Evolutionary conservation across 495 filamentous ascomycete species (phyloP).

Genomic region (Xylaria acuta): DNA sequence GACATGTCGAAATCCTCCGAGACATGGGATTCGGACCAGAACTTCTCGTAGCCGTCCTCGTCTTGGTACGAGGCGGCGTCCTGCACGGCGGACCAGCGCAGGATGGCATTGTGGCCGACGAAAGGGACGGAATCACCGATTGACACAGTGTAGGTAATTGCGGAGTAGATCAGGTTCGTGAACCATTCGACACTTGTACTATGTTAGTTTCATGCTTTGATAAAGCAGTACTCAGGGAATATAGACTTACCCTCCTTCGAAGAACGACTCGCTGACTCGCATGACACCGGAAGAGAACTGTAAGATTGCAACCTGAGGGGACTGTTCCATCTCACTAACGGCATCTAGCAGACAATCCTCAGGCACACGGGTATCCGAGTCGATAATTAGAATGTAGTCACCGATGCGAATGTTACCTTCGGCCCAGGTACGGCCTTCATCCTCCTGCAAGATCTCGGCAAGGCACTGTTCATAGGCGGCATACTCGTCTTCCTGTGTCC

Average conservation of each 20-base stretch:
- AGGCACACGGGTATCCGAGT: slow-evolving; percentile 73
- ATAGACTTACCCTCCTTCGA: slow-evolving; percentile 59
- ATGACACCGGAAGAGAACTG: slow-evolving; percentile 74
- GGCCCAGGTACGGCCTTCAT: slow-evolving; percentile 69
- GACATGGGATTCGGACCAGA: slow-evolving; percentile 75
- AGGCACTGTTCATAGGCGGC: slow-evolving; percentile 58
- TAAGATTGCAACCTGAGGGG: slow-evolving; percentile 72
- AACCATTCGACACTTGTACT: slow-evolving; percentile 67
- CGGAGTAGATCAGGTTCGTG: slow-evolving; percentile 74
- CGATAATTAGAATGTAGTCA: slow-evolving; percentile 71
- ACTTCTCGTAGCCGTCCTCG: slow-evolving; percentile 63
- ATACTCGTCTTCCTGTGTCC: slow-evolving; percentile 60
- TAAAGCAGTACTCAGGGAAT: neutral
- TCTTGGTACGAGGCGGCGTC: slow-evolving; percentile 56
- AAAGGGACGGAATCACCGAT: slow-evolving; percentile 75
- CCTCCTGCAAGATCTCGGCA: slow-evolving; percentile 59
- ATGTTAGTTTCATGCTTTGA: slow-evolving; percentile 17
- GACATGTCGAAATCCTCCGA: slow-evolving; percentile 82
- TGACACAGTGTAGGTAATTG: slow-evolving; percentile 69
- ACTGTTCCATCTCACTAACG: slow-evolving; percentile 73
- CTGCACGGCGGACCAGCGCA: slow-evolving; percentile 74
- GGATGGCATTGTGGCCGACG: slow-evolving; percentile 72
- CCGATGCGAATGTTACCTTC: slow-evolving; percentile 74
- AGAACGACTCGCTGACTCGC: slow-evolving; percentile 67
- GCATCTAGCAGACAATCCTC: slow-evolving; percentile 71